phyloP scores from a whole-genome alignment of 78 protist genomes.

The Cavenderia fasciculata region DNA sequence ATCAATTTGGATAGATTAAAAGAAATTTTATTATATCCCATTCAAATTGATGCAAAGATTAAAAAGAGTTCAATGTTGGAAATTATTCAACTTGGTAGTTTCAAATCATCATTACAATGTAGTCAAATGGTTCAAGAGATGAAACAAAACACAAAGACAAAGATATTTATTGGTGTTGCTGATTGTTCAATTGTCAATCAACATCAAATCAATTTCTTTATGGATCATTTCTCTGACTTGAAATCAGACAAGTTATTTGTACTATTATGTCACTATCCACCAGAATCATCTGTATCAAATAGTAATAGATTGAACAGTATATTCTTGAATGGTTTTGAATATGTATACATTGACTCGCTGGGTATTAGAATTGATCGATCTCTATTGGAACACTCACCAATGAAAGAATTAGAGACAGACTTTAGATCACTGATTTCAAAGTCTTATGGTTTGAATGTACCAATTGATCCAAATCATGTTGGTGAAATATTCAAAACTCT shows the following conservation, averaged over 20 bases:
- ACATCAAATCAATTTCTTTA: constrained; percentile 26
- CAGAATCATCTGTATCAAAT: constrained; percentile 26
- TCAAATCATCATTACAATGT: constrained; percentile 2
- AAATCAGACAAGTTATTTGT: constrained; percentile 7
- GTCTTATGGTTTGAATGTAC: constrained; percentile 24
- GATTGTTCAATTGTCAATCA: constrained; percentile 37
- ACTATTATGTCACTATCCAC: constrained; percentile 46
- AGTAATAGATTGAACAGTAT: constrained; percentile 24
- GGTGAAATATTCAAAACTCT: constrained; percentile 5
- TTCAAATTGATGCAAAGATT: neutral
- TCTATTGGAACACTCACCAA: neutral
- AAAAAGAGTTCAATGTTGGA: no score
- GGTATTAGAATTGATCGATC: constrained; percentile 35
- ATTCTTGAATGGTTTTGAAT: constrained; percentile 33
- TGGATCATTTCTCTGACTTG: neutral
- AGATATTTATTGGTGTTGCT: constrained; percentile 25
- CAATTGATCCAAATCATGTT: constrained; percentile 6
- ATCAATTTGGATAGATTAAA: neutral
- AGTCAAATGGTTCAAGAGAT: constrained; percentile 1
- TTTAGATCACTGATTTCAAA: constrained; percentile 31
- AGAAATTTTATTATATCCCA: no score
- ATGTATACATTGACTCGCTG: constrained; percentile 19
- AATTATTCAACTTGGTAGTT: constrained; percentile 1
- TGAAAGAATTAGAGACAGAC: constrained; percentile 29
- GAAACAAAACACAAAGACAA: neutral